Conservation (phyloP, 2,329 filamentous ascomycete species). For the Aspergillus sp. region DNA sequence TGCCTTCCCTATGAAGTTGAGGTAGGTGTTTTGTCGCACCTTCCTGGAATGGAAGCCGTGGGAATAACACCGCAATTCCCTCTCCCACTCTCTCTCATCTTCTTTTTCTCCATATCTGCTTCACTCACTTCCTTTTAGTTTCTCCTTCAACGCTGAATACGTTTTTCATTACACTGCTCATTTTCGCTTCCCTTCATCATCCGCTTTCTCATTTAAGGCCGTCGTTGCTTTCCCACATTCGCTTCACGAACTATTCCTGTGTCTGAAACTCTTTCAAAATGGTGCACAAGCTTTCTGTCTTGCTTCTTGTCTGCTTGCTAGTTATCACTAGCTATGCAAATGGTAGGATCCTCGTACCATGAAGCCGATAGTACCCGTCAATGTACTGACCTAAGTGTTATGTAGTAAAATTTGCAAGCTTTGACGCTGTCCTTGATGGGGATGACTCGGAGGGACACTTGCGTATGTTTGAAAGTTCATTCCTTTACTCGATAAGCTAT, state of each 20-base stretch:
- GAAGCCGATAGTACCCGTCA: neutral
- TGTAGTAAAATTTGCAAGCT: neutral
- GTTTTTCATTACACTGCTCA: neutral
- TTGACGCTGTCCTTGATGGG: neutral
- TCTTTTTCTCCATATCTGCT: neutral
- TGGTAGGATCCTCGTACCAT: neutral
- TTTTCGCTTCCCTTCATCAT: neutral
- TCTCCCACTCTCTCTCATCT: neutral
- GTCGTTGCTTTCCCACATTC: neutral
- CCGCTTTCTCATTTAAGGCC: neutral
- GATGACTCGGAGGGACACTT: neutral
- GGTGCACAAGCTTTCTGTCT: neutral
- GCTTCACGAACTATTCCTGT: neutral
- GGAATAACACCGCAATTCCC: slow-evolving; percentile 5
- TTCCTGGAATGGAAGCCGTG: slow-evolving; percentile 1
- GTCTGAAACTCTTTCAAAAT: neutral
- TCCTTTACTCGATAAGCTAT: neutral
- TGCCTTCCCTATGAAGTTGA: neutral
- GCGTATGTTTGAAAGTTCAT: neutral
- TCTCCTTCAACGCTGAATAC: neutral
- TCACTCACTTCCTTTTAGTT: neutral
- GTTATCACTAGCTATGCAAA: slow-evolving; percentile 1
- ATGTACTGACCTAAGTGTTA: neutral
- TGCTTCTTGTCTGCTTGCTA: slow-evolving; percentile 4
- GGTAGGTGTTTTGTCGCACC: slow-evolving; percentile 7